phyloP scores from a whole-genome alignment of 2,329 filamentous ascomycete species.

The Neoascochyta sp. region DNA sequence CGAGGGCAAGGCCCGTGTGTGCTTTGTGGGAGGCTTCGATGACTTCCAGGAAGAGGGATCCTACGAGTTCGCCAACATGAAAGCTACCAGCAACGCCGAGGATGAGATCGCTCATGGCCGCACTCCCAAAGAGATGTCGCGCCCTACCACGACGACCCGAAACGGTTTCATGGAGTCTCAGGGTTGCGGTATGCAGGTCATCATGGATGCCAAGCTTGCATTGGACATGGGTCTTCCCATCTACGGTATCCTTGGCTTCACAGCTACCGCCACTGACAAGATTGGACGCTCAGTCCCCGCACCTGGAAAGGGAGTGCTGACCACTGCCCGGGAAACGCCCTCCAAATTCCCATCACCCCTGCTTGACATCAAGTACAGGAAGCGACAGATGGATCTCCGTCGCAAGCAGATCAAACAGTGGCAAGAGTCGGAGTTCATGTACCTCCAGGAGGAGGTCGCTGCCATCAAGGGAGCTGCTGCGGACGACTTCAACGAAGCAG shows the following conservation, averaged over 20 bases:
- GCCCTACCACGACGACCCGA: constrained; percentile 91
- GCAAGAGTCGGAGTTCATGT: constrained; percentile 93
- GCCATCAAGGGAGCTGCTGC: constrained; percentile 74
- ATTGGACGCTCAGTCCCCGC: constrained; percentile 96
- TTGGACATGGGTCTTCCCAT: constrained; percentile 99
- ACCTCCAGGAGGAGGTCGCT: constrained; percentile 84
- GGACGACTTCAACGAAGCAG: constrained; percentile 70
- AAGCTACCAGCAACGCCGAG: constrained; percentile 95
- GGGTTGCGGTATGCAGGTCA: constrained; percentile 94
- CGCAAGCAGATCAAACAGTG: constrained; percentile 93
- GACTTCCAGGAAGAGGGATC: constrained; percentile 99
- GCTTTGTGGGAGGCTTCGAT: constrained; percentile 97
- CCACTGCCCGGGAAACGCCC: constrained; percentile 83
- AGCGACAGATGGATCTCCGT: constrained; percentile 88
- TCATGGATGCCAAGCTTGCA: constrained; percentile 95
- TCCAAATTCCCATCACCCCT: constrained; percentile 93
- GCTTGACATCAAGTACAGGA: constrained; percentile 95
- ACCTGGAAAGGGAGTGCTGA: constrained; percentile 93
- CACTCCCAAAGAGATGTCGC: constrained; percentile 95
- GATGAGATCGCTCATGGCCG: constrained; percentile 95
- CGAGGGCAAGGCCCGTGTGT: constrained; percentile 95
- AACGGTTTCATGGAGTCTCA: constrained; percentile 99
- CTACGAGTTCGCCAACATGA: constrained; percentile 99
- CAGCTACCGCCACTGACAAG: constrained; percentile 96
- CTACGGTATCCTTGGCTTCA: constrained; percentile 88